phyloP scores from a whole-genome alignment of 2,329 filamentous ascomycete genomes.

The Fusarium circinatum region DNA sequence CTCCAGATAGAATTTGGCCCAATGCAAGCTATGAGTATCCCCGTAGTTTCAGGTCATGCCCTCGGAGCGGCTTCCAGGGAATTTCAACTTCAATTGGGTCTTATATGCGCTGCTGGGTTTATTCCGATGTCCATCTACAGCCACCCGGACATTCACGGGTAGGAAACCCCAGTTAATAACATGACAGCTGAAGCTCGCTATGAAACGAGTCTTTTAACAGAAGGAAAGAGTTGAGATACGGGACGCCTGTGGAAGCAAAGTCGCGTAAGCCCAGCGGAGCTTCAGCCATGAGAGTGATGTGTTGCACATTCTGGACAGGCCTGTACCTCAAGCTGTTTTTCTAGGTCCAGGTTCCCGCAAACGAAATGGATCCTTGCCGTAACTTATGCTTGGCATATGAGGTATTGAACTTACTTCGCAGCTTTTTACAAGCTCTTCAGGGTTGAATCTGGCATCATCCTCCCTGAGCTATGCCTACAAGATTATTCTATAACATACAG shows the following conservation, averaged over 20 bases:
- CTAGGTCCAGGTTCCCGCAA: conserved; percentile 1
- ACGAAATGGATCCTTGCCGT: conserved; percentile 21
- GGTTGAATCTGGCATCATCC: background rate
- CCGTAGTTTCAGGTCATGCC: conserved; percentile 24
- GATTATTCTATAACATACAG: background rate
- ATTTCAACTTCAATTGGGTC: background rate
- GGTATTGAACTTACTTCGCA: conserved; percentile 29
- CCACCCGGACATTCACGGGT: conserved; percentile 11
- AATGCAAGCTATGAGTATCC: conserved; percentile 15
- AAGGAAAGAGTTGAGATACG: background rate
- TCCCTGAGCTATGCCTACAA: background rate
- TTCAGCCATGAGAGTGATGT: conserved; percentile 20
- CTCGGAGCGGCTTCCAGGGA: background rate
- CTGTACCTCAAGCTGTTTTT: background rate
- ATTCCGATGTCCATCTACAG: background rate
- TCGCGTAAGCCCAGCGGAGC: conserved; percentile 8
- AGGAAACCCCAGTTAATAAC: background rate
- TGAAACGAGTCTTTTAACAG: background rate
- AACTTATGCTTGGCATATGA: conserved; percentile 27
- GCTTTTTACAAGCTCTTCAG: conserved; percentile 1
- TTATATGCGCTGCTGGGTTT: conserved; percentile 1
- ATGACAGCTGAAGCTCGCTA: background rate
- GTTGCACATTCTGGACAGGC: conserved; percentile 6
- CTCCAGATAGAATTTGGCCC: conserved; percentile 29
- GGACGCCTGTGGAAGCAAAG: background rate